phyloP scores from a whole-genome alignment of 768 basidiomycete genomes.

The Boletus vinaceobasis region DNA sequence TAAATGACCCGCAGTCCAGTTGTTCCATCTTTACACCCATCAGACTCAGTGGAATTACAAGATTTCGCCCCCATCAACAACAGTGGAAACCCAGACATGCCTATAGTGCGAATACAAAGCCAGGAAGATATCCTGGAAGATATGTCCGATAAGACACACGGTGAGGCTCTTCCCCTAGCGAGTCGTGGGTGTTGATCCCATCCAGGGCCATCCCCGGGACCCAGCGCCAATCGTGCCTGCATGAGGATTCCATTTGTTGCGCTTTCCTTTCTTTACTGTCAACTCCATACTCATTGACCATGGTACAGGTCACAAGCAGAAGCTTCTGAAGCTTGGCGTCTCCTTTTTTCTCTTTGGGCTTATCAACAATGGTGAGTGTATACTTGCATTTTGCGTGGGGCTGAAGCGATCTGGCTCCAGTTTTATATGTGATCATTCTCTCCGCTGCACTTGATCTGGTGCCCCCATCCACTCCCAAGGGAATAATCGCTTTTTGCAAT shows the following conservation, averaged over 20 bases:
- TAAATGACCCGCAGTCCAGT: conserved; percentile 15
- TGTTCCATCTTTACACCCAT: background rate
- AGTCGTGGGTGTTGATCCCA: conserved; percentile 26
- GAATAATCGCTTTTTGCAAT: conserved; percentile 93
- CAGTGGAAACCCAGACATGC: conserved; percentile 8
- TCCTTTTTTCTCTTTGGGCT: conserved; percentile 93
- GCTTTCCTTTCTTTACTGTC: conserved; percentile 2
- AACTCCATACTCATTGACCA: conserved; percentile 15
- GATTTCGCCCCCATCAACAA: conserved; percentile 3
- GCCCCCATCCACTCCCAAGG: conserved; percentile 87
- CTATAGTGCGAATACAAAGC: conserved; percentile 3
- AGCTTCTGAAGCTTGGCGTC: conserved; percentile 37
- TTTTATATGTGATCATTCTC: conserved; percentile 94
- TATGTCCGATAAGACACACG: conserved; percentile 19
- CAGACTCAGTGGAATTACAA: conserved; percentile 20
- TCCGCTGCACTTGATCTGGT: conserved; percentile 95
- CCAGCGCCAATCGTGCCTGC: conserved; percentile 2
- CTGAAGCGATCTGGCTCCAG: conserved; percentile 34
- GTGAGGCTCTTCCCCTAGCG: conserved; percentile 12
- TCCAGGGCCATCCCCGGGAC: conserved; percentile 20
- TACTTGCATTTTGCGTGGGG: no score
- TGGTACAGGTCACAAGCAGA: conserved; percentile 20
- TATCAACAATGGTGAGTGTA: conserved; percentile 76
- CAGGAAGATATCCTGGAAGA: conserved; percentile 15
- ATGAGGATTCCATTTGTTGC: conserved; percentile 21